Evolutionary conservation across 768 basidiomycete genomes (phyloP).

Genomic region (Rhodocollybia butyracea): DNA sequence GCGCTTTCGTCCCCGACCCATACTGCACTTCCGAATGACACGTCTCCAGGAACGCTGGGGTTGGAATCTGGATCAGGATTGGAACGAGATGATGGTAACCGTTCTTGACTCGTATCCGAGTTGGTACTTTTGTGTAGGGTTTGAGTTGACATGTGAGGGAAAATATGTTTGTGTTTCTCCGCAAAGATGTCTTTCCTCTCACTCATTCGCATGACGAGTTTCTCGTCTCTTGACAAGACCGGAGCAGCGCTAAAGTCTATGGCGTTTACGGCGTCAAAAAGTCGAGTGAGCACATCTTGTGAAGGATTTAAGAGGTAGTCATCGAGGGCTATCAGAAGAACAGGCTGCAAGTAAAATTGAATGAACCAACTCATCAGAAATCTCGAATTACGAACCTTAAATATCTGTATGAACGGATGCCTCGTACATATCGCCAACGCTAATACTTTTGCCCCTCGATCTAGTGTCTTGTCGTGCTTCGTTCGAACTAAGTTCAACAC

Average conservation of each 20-base stretch:
- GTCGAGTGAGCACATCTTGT: constrained; percentile 81
- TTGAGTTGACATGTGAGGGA: neutral
- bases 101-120: constrained; percentile 26
- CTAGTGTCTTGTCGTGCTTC: constrained; percentile 67
- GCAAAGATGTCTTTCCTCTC: constrained; percentile 91
- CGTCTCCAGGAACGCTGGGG: constrained; percentile 58
- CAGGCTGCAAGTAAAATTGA: constrained; percentile 53
- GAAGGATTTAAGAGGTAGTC: constrained; percentile 92
- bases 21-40: constrained; percentile 78
- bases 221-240: constrained; percentile 74
- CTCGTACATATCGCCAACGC: constrained; percentile 79
- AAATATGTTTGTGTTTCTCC: constrained; percentile 64
- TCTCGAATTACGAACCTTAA: constrained; percentile 46
- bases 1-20: constrained; percentile 80
- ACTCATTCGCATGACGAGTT: constrained; percentile 82
- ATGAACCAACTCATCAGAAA: neutral
- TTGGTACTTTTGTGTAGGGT: constrained; percentile 45
- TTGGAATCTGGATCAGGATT: neutral
- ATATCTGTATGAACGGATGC: constrained; percentile 80
- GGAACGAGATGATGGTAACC: neutral
- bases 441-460: constrained; percentile 76
- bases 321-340: constrained; percentile 90
- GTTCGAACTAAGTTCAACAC: constrained; percentile 78
- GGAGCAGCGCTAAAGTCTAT: constrained; percentile 86
- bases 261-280: constrained; percentile 92